Evolutionary conservation across 495 filamentous ascomycete genomes (phyloP), one percentile per base, ranked within the genome.

Genomic region (Massariosphaeria phaeospora): DNA sequence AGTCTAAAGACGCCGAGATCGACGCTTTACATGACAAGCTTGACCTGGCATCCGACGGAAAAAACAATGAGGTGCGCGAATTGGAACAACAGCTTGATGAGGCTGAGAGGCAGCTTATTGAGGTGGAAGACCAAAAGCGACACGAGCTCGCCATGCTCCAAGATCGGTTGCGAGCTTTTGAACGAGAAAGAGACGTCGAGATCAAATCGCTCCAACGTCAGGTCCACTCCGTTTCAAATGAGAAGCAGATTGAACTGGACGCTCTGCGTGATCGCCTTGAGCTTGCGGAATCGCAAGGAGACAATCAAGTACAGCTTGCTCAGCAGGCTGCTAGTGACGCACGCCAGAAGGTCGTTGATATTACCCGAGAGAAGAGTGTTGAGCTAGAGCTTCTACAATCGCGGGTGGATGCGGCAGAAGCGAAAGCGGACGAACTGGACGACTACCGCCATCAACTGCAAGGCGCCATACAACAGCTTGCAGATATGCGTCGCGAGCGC

Each of bases 1-100:
- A 23, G 9, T 76, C 81, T n/a, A 77, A 79, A 57, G 80, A 80
- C 48, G 76, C 79, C 1, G 79, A 84, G 44, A 70, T 83, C 10
- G 73, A 86, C 43, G 44, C 42, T 12, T 34, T 71, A 24, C 58
- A 66, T 62, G 72, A 72, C 20, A 75, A 83, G 47, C 66, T 85
- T 3, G 77, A 83, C 48, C 75, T 61, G 15, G 59, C 56, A 7
- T 56, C 63, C 35, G 40, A 52, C 1, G 45, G 26, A 13, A 52
- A 50, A 15, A 44, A 53, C 26, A 13, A 40, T 24, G 49, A 55
- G 23, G n/a, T 62, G 30, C 48, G 47, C 5, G 34, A 33, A 2
- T 43, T 64, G 15, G 62, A 64, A 24, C 23, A 48, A 17, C 31
- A 53, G 24, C 27, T 64, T 4, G 36, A 47, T 6, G 40, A 45